Conservation (phyloP, 2,329 filamentous ascomycete genomes). For the Cadophora sp. region DNA sequence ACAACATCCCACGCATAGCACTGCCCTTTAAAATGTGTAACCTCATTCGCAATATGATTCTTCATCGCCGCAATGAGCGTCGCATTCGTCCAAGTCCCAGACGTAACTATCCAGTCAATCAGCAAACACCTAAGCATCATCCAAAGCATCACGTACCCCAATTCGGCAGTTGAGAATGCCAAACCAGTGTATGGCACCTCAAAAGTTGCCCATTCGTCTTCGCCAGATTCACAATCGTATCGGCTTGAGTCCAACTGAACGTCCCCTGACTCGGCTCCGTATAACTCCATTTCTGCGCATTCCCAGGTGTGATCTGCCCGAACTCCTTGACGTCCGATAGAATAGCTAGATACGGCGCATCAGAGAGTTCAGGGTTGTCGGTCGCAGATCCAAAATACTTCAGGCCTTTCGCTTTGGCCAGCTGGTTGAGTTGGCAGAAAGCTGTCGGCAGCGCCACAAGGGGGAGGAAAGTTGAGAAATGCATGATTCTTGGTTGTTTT, state of each 20-base stretch:
- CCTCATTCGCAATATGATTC: conserved; percentile 66
- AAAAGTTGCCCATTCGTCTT: conserved; percentile 57
- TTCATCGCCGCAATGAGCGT: conserved; percentile 63
- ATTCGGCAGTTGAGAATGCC: conserved; percentile 58
- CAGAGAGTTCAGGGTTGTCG: conserved; percentile 58
- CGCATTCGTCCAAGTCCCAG: conserved; percentile 60
- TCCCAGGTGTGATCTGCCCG: conserved; percentile 69
- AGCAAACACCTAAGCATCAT: not conserved
- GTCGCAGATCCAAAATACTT: conserved; percentile 65
- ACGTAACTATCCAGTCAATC: conserved; percentile 45
- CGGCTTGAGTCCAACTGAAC: conserved; percentile 65
- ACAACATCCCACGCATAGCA: conserved; percentile 72
- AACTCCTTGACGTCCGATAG: conserved; percentile 63
- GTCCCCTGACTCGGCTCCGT: conserved; percentile 61
- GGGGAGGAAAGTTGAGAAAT: conserved; percentile 15
- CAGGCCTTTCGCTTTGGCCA: conserved; percentile 62
- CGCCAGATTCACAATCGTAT: conserved; percentile 58
- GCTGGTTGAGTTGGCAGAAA: conserved; percentile 36
- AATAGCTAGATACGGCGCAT: conserved; percentile 59
- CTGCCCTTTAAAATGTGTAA: conserved; percentile 64
- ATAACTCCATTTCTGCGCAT: conserved; percentile 68
- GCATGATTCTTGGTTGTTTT: conserved; percentile 18
- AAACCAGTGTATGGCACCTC: conserved; percentile 57
- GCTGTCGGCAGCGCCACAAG: conserved; percentile 17
- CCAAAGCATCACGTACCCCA: conserved; percentile 47